These are phyloP conservation scores for Pythium plurisporium DNA, from an alignment of 352 stramenopile genomes.

Conservation along the genomic window DNA sequence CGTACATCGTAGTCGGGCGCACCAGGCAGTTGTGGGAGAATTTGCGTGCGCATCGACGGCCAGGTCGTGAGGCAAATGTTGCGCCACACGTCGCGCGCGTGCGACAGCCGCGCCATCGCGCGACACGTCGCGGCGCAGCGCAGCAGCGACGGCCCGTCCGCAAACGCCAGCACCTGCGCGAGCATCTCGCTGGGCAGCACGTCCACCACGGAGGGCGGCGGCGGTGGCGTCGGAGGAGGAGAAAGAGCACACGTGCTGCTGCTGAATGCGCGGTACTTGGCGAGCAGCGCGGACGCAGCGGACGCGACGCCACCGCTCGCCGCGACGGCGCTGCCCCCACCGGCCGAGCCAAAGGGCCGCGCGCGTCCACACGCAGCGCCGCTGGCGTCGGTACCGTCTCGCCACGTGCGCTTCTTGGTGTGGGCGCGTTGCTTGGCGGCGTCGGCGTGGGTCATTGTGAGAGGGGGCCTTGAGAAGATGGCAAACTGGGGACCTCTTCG, in stretches of 20 bases:
- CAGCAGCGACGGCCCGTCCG: slow-evolving; percentile 60
- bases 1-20: slow-evolving; percentile 76
- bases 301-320: slow-evolving; percentile 20
- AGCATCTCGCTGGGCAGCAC: slow-evolving; percentile 53
- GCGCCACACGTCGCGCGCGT: slow-evolving; percentile 61
- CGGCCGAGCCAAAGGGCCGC: slow-evolving; percentile 5
- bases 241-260: slow-evolving; percentile 1
- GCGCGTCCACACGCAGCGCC: slow-evolving; percentile 13
- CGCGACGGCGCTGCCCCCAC: slow-evolving; percentile 14
- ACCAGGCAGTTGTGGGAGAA: slow-evolving; percentile 63
- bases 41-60: slow-evolving; percentile 49
- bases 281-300: slow-evolving; percentile 32
- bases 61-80: slow-evolving; percentile 55
- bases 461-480: background rate
- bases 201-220: slow-evolving; percentile 28
- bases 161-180: slow-evolving; percentile 34
- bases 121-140: slow-evolving; percentile 40
- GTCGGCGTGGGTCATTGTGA: slow-evolving; percentile 27
- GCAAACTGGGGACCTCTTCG: background rate
- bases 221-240: background rate
- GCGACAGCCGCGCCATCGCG: slow-evolving; percentile 40
- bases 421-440: slow-evolving; percentile 20
- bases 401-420: slow-evolving; percentile 55
- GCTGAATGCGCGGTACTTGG: slow-evolving; percentile 21
- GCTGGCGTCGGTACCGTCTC: slow-evolving; percentile 15